Base-by-base conservation (phyloP, 1,284 basidiomycete genomes). In the Papiliotrema terrestris region DNA sequence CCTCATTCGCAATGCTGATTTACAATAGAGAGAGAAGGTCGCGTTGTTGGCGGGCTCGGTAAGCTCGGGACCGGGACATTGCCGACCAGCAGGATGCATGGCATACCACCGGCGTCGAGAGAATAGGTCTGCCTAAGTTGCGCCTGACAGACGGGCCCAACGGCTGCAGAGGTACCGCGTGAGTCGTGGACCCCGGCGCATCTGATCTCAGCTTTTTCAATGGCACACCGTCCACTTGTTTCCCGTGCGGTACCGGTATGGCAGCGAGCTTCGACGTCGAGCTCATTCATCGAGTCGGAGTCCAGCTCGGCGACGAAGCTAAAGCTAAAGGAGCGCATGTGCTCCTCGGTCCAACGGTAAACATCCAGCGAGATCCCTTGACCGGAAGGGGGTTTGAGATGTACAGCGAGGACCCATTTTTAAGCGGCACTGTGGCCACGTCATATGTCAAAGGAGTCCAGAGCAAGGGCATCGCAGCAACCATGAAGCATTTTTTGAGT, bases 371-470 rank as follows among this genome's bases (percentile, higher is more conserved):
- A 20, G 84, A 79, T 60, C 87, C 87, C 9, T 80, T 87, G 9
- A 86, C 86, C 23, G 86, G 86, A 45, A 78, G 86, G 49, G 29
- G 35, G 25, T 54, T 59, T 38, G 54, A 43, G 68, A 86, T 83
- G 48, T 89, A 87, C 74, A 86, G 86, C 0, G 87, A 89, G 68
- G 87, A 89, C 62, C 87, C 87, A 2, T 69, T 82, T 58, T 79
- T 88, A 11, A 85, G 84, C 26, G 87, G 87, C 22, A 78, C 80
- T 58, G 79, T 87, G 43, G 82, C 86, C 2, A 81, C 86, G 1
- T 80, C 85, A 8, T 88, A 86, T 61, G 80, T 88, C 35, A 82
- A 83, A 44, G 87, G 87, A n/a, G 79, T 87, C 1, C 87, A 88
- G 69, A 80, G 74, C 35, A 81, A 82, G 25, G 86, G 86, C 3